Conservation (phyloP, 1,284 basidiomycete species). For the Rhodotorula sp. region DNA sequence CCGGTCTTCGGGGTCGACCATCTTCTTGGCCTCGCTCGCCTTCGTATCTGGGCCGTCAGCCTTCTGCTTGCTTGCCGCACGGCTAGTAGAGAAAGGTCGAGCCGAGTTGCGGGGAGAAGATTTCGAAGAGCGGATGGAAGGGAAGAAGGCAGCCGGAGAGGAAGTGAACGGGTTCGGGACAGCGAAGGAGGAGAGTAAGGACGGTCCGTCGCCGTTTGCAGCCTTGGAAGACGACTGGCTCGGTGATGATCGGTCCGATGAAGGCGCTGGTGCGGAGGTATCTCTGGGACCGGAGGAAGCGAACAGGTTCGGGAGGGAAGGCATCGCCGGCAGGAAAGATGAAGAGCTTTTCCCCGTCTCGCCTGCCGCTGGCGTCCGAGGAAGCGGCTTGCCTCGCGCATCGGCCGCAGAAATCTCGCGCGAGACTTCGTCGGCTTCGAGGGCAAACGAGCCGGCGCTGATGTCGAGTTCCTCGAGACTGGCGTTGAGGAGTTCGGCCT, state of each 20-base stretch:
- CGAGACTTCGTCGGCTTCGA: neutral
- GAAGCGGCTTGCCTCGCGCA: constrained; percentile 18
- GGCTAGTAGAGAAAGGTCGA: neutral
- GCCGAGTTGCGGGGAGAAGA: neutral
- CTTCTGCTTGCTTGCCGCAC: neutral
- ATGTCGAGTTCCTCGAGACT: constrained; percentile 15
- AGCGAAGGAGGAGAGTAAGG: constrained; percentile 24
- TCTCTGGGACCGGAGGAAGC: neutral
- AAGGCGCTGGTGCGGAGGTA: neutral
- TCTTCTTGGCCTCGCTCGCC: constrained; percentile 17
- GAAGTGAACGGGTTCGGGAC: constrained; percentile 23
- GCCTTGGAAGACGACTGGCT: neutral
- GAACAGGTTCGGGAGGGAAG: neutral
- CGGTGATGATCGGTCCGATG: neutral
- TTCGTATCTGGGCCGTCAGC: constrained; percentile 8
- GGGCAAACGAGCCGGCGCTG: neutral
- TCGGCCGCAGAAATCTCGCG: neutral
- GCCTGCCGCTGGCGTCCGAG: neutral
- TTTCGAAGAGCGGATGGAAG: neutral
- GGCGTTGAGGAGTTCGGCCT: constrained; percentile 23
- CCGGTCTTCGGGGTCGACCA: constrained; percentile 29
- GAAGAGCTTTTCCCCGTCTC: neutral
- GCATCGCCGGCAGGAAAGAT: constrained; percentile 8
- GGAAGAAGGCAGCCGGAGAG: constrained; percentile 4
- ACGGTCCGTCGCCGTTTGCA: neutral